Percentiles rank a stretch among this genome's conserved stretches.
Conservation (phyloP, 2,329 filamentous ascomycete genomes). For the Pseudogymnoascus sp. region DNA sequence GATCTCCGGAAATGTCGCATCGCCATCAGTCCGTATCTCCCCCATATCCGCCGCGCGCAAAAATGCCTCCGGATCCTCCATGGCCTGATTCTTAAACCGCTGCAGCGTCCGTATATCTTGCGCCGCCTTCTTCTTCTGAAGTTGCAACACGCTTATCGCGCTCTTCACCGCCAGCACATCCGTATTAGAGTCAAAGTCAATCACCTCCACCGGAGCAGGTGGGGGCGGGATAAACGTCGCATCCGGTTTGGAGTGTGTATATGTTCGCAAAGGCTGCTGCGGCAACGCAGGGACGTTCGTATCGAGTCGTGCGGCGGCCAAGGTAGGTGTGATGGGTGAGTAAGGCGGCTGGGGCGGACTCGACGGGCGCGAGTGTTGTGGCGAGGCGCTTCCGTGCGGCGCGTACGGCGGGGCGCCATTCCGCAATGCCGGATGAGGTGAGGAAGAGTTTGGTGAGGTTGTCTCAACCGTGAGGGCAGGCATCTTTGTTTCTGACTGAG, state of each 20-base stretch:
- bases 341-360: slow-evolving; percentile 25
- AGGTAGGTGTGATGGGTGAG: slow-evolving; percentile 27
- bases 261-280: slow-evolving; percentile 24
- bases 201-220: slow-evolving; percentile 38
- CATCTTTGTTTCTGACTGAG: slow-evolving; percentile 15
- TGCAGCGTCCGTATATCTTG: slow-evolving; percentile 67
- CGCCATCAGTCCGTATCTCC: slow-evolving; percentile 37
- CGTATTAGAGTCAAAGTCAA: slow-evolving; percentile 60
- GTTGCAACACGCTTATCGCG: slow-evolving; percentile 77
- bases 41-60: slow-evolving; percentile 59
- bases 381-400: slow-evolving; percentile 6
- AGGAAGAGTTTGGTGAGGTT: slow-evolving; percentile 11
- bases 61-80: slow-evolving; percentile 66
- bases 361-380: slow-evolving; percentile 18
- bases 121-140: slow-evolving; percentile 72
- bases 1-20: slow-evolving; percentile 20
- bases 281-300: not conserved
- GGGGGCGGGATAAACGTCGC: slow-evolving; percentile 39
- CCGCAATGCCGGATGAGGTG: not conserved
- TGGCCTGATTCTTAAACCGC: slow-evolving; percentile 61
- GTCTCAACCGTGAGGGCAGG: slow-evolving; percentile 22
- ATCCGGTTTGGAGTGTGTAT: slow-evolving; percentile 40
- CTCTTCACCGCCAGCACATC: slow-evolving; percentile 82
- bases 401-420: slow-evolving; percentile 6
- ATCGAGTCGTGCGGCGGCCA: slow-evolving; percentile 18